Conservation (phyloP, 345 rosid species). For the Melastoma malabathricum region DNA sequence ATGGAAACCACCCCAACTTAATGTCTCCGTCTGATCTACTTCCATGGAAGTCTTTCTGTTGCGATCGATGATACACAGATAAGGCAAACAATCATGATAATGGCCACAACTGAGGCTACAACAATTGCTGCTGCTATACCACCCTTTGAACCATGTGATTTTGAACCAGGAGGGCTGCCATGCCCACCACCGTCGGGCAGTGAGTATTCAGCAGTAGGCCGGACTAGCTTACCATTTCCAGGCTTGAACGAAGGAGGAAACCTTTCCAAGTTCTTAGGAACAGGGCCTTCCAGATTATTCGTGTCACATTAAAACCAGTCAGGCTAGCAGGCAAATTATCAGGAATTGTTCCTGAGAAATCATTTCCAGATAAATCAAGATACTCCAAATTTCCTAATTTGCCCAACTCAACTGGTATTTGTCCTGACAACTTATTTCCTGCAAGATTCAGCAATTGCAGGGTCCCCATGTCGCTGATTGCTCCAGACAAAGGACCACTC, state of each 20-base stretch:
- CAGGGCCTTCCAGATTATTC: constrained; percentile 55
- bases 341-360: constrained; percentile 59
- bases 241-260: constrained; percentile 50
- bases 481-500: constrained; percentile 46
- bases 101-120: constrained; percentile 59
- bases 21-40: constrained; percentile 36
- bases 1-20: constrained; percentile 45
- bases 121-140: constrained; percentile 50
- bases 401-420: constrained; percentile 59
- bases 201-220: constrained; percentile 10
- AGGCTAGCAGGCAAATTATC: constrained; percentile 43
- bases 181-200: no score
- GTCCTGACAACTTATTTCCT: constrained; percentile 48
- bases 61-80: constrained; percentile 58
- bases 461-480: constrained; percentile 43
- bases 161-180: constrained; percentile 4
- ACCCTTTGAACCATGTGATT: constrained; percentile 25
- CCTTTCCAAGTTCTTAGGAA: constrained; percentile 42
- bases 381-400: constrained; percentile 51
- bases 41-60: constrained; percentile 45
- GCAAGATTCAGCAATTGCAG: constrained; percentile 59
- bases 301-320: constrained; percentile 60
- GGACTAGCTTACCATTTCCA: constrained; percentile 43
- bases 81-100: constrained; percentile 45
- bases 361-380: constrained; percentile 76